Evolutionary conservation across 148 eudicot genomes (phyloP), one percentile per base, ranked within the genome.

Genomic region (Dianthus caryophyllus): DNA sequence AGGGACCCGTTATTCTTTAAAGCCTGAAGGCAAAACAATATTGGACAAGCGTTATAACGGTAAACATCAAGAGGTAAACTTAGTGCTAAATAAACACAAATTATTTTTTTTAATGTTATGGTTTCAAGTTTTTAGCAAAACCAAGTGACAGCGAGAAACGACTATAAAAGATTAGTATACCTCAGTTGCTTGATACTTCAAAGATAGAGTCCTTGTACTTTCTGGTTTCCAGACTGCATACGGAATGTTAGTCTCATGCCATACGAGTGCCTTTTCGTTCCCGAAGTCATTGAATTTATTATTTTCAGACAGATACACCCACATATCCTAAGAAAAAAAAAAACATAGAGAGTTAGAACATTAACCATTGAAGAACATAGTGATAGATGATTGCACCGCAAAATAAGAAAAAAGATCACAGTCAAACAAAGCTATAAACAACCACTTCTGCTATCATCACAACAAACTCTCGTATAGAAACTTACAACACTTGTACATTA

Each of bases 231-330:
- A 94, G 26, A 82, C 88, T 51, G 99, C 99, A 75, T 90, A 94
- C 48, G 99, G 97, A 71, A 94, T 88, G 73, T 86, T 90, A 56
- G 96, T 78, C 88, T 94, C 99, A 65, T 94, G 97, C 99, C 99
- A 94, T 44, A 94, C 64, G 70, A 94, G 99, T 64, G 99, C 90
- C 61, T 73, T 78, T 77, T 90, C 99, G 29, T 76, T 84, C 52
- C 90, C 84, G 64, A 90, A 94, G 68, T 94, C 97, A 17, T 50
- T 82, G 69, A 94, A 94, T 62, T 73, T 88, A 24, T 94, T 89
- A 31, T 86, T 76, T 68, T 90, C 99, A 24, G 96, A 90, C 25
- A 90, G 76, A 68, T 94, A 94, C 46, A 94, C 64, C 97, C 97
- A 94, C 97, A 88, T 86, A 79, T 94, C 97, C 99, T 88, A 77